A percentile compares a stretch with the other conserved stretches of the same genome.
Conservation (phyloP, 331 rosid species). For the Spiraea crenata region DNA sequence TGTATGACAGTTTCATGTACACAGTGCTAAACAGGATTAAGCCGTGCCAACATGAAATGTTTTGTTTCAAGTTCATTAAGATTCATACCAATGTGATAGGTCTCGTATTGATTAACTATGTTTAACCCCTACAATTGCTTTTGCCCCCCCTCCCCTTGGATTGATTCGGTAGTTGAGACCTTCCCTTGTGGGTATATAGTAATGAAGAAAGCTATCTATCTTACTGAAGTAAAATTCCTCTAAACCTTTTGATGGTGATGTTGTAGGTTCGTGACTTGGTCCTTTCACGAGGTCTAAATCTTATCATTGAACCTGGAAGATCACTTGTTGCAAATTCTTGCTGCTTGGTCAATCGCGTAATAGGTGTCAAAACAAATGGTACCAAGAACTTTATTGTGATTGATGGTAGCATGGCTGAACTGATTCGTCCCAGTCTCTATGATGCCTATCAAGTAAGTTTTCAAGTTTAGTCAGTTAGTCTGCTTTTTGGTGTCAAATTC, state of each 20-base stretch:
- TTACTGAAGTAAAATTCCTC: neutral
- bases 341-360: conserved; percentile 89
- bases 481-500: neutral
- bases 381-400: conserved; percentile 86
- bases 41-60: neutral
- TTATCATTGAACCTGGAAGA: conserved; percentile 97
- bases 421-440: conserved; percentile 97
- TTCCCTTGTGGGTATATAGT: neutral
- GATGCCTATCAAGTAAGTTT: conserved; percentile 89
- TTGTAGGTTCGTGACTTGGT: conserved; percentile 80
- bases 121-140: neutral
- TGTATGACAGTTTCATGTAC: neutral
- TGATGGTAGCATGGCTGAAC: conserved; percentile 99
- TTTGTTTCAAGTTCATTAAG: neutral
- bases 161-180: neutral
- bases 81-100: neutral
- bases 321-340: conserved; percentile 92
- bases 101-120: neutral
- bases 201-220: neutral
- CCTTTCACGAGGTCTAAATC: conserved; percentile 74
- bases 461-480: neutral
- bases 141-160: neutral
- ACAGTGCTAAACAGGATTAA: neutral
- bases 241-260: conserved; percentile 17
- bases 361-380: conserved; percentile 94